Base-by-base conservation (phyloP, 176 grass and related monocot species). In the Eleusine indica region DNA sequence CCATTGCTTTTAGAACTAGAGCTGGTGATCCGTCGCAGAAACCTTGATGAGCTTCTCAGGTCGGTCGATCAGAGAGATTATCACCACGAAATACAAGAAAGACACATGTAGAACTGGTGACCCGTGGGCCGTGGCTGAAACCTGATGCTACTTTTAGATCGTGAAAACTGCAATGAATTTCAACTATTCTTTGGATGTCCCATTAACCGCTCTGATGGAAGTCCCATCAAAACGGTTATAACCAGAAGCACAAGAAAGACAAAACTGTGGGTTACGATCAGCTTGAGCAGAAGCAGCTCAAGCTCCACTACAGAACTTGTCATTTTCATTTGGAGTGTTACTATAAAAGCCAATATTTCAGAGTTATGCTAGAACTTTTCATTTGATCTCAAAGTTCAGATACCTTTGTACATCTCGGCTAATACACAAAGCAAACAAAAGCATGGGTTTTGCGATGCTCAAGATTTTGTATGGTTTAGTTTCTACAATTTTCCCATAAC, bases 391-490 rank as follows among this genome's bases (percentile, higher is more conserved):
- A 77, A 87, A 70, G 25, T 64, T 82, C 17, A 52, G 58, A 61
- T 63, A 53, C 17, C 8, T 82, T 82, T 42, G 71, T 86, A 82
- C 79, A 86, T 68, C 83, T 57, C 21, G 73, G 28, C 48, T 68
- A 60, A 30, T 19, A 68, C 73, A 79, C 72, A 72, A 77, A 46
- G 15, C 73, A 73, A 78, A 73, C 48, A 77, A 73, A 81, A n/a
- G 40, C 21, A 67, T 51, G 39, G 39, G 14, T 38, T 41, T 70
- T 69, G 18, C 12, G 43, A 35, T 71, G 43, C 32, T 71, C 22
- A 19, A 44, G 46, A 68, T 83, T 74, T 73, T 82, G 79, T 17
- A 78, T 42, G 16, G 56, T 85, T 65, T 51, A 11, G 56, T 85
- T 65, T 67, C 18, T 11, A 62, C 8, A 11, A 28, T 62, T 62